Base-by-base conservation (phyloP, 2,329 filamentous ascomycete species). In the Paraphoma chrysanthemicola region DNA sequence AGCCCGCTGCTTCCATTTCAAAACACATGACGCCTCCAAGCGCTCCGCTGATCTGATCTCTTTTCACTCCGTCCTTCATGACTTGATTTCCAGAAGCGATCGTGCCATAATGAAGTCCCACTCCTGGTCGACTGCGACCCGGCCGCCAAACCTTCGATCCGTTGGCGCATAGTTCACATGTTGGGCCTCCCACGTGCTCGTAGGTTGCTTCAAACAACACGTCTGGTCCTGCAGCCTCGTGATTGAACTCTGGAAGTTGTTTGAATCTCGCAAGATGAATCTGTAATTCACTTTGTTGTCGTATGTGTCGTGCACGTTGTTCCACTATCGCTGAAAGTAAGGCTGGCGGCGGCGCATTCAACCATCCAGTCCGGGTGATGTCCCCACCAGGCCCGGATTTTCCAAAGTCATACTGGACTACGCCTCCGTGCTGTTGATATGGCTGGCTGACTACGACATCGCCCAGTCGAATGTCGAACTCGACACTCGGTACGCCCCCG, bases 361-460 rank as follows among this genome's bases (percentile, higher is more conserved):
- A 38, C 29, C 44, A 56, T 8, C 60, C 57, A 9, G 51, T 57
- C 9, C 39, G 57, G 14, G 36, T 36, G 9, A 14, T 36, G 10
- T 36, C 33, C 16, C 51, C 51, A n/a, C 16, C 41, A 5, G 14
- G 2, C 44, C 16, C 41, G 4, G 39, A 44, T 33, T 53, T 53
- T 8, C 50, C 54, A 42, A 50, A 50, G 28, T 57, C 50, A 28
- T 50, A 58, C 28, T 58, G 55, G 12, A 58, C 53, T 9, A 59
- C 49, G 36, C 57, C 53, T 17, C 53, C 31, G 29, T 54, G 44
- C 18, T 44, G 16, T 9, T 12, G 31, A 36, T 41, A 42, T 17
- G 52, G 56, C 17, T 55, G 49, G 30, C 57, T 59, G 49, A 56
- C 31, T 28, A 53, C 57, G 12, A 59, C 57, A 17, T 59, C 57